A percentile compares a stretch with the other conserved stretches of the same genome.
Conservation (phyloP, 345 rosid genomes). For the Firmiana major region DNA sequence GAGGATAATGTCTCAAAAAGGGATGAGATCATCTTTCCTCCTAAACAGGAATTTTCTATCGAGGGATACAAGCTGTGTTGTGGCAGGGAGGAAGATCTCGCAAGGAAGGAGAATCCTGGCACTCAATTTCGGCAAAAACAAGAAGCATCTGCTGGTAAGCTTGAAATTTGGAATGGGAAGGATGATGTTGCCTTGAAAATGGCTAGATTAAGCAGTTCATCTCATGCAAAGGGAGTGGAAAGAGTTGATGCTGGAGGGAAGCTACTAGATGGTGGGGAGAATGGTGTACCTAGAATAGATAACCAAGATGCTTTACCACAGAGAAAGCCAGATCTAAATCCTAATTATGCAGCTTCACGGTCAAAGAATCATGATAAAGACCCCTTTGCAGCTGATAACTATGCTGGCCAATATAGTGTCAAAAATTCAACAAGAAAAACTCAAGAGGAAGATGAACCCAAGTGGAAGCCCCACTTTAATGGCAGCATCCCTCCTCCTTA, state of each 20-base stretch:
- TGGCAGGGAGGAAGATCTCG: constrained; percentile 19
- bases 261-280: constrained; percentile 35
- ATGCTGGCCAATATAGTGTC: constrained; percentile 24
- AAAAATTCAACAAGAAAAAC: constrained; percentile 27
- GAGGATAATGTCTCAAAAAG: constrained; percentile 24
- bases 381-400: constrained; percentile 22
- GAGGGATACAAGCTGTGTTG: constrained; percentile 28
- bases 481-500: constrained; percentile 73
- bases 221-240: constrained; percentile 35
- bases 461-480: constrained; percentile 35
- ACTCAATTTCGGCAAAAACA: constrained; percentile 26
- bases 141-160: constrained; percentile 34
- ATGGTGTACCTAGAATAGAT: constrained; percentile 32
- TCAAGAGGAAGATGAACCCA: constrained; percentile 38
- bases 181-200: constrained; percentile 40
- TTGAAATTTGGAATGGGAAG: constrained; percentile 30
- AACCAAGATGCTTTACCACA: constrained; percentile 15
- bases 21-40: constrained; percentile 23
- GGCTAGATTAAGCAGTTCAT: constrained; percentile 43
- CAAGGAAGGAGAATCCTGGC: constrained; percentile 31
- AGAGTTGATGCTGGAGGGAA: constrained; percentile 24
- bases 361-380: constrained; percentile 29
- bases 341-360: constrained; percentile 20
- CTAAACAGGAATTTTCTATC: constrained; percentile 24
- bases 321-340: constrained; percentile 27